Base-by-base conservation (phyloP, 202 grass and related monocot genomes). In the Carex sylvatica region DNA sequence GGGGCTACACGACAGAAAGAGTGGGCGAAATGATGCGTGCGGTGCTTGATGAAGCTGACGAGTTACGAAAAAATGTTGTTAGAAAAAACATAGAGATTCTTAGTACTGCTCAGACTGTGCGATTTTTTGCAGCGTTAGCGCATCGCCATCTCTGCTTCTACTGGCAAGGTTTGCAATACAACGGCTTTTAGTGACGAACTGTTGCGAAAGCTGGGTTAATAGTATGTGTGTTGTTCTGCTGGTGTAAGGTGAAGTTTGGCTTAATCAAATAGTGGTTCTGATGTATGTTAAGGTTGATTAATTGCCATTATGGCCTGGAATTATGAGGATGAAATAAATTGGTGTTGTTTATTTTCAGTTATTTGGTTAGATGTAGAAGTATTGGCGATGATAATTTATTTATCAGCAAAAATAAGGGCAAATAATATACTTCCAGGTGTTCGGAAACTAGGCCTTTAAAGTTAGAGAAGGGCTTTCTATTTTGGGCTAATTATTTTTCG, bases 51-150 rank as follows among this genome's bases (percentile, higher is more conserved):
- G 81, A 62, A 18, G 81, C 81, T 0, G 81, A 83, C 18, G 12
- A 20, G 0, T 36, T 74, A 2, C 22, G 82, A 44, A 70, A 59
- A 18, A 14, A 28, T 24, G 65, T 47, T 56, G 65, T 74, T 2
- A 61, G 4, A 3, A 62, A 23, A 54, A 84, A 1, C 13, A 44
- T 84, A 23, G 51, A 84, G 13, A 84, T 84, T 35, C 82, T 84
- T 18, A 19, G 1, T 54, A 58, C 11, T 56, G 52, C 12, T 11
- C 67, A 73, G 65, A 46, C 51, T 10, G 49, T 74, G 3, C 53
- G 16, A 8, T 84, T 42, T 52, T 49, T 84, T 42, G 51, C 82
- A 1, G 0, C 49, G 0, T 18, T 65, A 11, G 49, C 82, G 0
- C 47, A 59, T 12, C 69, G 18, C 20, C 82, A 60, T 28, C 82